These are phyloP conservation scores for Apiospora saccharicola DNA, from an alignment of 2,329 filamentous ascomycete genomes.

Conservation along the genomic window DNA sequence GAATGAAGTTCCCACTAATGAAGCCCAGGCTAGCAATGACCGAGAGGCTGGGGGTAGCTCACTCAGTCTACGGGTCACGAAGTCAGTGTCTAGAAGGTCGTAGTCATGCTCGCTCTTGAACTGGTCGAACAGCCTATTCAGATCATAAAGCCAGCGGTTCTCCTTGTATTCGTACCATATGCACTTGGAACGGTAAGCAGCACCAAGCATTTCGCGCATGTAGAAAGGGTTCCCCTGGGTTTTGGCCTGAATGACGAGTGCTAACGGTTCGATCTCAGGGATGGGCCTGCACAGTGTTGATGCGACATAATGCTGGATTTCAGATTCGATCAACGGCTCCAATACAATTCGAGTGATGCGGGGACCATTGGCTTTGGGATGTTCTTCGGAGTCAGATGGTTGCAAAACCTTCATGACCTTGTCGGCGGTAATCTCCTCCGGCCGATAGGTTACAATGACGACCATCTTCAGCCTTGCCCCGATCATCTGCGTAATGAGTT, in stretches of 20 bases:
- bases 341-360: constrained; percentile 76
- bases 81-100: constrained; percentile 81
- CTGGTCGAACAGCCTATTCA: constrained; percentile 85
- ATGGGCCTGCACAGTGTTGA: constrained; percentile 78
- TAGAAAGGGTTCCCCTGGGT: constrained; percentile 90
- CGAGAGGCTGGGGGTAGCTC: constrained; percentile 79
- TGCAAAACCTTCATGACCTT: constrained; percentile 62
- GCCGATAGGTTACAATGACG: constrained; percentile 78
- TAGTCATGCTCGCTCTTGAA: constrained; percentile 83
- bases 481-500: constrained; percentile 83
- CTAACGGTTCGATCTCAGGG: constrained; percentile 78
- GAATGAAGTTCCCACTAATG: constrained; percentile 82
- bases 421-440: constrained; percentile 68
- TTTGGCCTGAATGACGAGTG: constrained; percentile 87
- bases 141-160: constrained; percentile 82
- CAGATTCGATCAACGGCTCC: constrained; percentile 75
- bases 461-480: constrained; percentile 81
- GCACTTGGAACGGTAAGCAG: constrained; percentile 84
- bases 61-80: constrained; percentile 78
- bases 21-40: constrained; percentile 85
- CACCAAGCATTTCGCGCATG: constrained; percentile 87
- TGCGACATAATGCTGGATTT: constrained; percentile 84
- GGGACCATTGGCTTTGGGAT: constrained; percentile 55
- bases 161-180: constrained; percentile 91
- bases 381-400: constrained; percentile 62